Conservation (phyloP, 2,329 filamentous ascomycete species). For the Trichophyton mentagrophytes region DNA sequence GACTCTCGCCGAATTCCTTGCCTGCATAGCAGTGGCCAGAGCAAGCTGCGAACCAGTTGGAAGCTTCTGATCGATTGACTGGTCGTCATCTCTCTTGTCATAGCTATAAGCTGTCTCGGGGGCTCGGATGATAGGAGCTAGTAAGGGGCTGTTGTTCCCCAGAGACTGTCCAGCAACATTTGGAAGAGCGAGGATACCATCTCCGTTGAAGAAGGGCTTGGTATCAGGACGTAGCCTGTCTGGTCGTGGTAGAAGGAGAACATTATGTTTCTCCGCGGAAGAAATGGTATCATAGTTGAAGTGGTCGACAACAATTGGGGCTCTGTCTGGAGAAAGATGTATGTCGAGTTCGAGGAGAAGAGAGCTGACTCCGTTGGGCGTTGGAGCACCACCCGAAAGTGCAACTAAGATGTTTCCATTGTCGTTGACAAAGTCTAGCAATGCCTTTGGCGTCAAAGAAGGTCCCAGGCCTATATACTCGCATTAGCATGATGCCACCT, state of each 20-base stretch:
- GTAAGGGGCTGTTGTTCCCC: slow-evolving; percentile 59
- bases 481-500: not conserved
- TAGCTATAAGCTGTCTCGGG: slow-evolving; percentile 82
- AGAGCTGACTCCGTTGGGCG: slow-evolving; percentile 60
- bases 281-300: slow-evolving; percentile 78
- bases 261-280: slow-evolving; percentile 73
- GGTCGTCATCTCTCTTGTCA: slow-evolving; percentile 75
- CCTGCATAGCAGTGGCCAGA: slow-evolving; percentile 76
- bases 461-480: slow-evolving; percentile 63
- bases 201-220: slow-evolving; percentile 63
- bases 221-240: slow-evolving; percentile 52
- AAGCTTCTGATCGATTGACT: slow-evolving; percentile 66
- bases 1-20: slow-evolving; percentile 83
- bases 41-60: slow-evolving; percentile 71
- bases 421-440: slow-evolving; percentile 84
- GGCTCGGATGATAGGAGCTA: slow-evolving; percentile 71
- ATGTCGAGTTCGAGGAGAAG: slow-evolving; percentile 83
- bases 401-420: slow-evolving; percentile 84
- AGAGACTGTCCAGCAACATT: slow-evolving; percentile 68
- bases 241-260: slow-evolving; percentile 64
- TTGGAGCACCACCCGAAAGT: slow-evolving; percentile 58
- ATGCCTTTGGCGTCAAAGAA: slow-evolving; percentile 67
- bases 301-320: slow-evolving; percentile 79
- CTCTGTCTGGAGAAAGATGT: slow-evolving; percentile 71
- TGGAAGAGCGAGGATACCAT: slow-evolving; percentile 65